Base-by-base conservation (phyloP, 2,329 filamentous ascomycete species). In the Gliomastix tumulicola region DNA sequence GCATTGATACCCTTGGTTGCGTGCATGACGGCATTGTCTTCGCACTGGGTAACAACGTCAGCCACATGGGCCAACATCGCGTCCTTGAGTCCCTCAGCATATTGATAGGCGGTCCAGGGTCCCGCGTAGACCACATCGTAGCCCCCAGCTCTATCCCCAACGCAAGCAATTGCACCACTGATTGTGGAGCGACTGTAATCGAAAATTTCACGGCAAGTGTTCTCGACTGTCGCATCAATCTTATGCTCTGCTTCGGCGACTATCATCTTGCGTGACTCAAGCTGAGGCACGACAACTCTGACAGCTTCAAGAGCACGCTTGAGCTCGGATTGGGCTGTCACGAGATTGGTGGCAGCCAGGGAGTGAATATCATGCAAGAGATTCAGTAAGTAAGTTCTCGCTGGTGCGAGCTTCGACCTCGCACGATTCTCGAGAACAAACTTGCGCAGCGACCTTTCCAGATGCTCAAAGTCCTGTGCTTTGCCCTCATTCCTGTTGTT, bases 371-470 rank as follows among this genome's bases (percentile, higher is more conserved):
- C 92, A 48, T 87, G 83, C 22, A 98, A 72, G 18, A 97, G 83
- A 57, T 98, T 98, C 50, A 94, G 69, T 2, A 98, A 76, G 55
- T 98, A 98, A 3, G 90, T 97, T 62, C 88, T 89, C 7, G 92
- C 92, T 6, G 92, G 92, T 2, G 92, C 90, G 41, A 98, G 74
- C 65, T 98, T 98, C 7, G 92, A 97, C 21, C 88, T 79, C 34
- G 92, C 88, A 38, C 92, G 79, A 68, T 97, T 97, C 56, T 98
- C 92, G 20, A 98, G 71, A 7, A 98, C 92, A 49, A 98, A 98
- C 31, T 89, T 80, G 41, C 92, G 78, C 25, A 98, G 62, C 4
- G 92, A 92, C 46, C 86, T 78, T 59, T 98, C 92, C 6, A 98
- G 72, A 36, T 83, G 81, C 53, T 90, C 84, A 54, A 98, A 98